phyloP scores from a whole-genome alignment of 306 rosid genomes.

The Cucurbita argyrosperma region DNA sequence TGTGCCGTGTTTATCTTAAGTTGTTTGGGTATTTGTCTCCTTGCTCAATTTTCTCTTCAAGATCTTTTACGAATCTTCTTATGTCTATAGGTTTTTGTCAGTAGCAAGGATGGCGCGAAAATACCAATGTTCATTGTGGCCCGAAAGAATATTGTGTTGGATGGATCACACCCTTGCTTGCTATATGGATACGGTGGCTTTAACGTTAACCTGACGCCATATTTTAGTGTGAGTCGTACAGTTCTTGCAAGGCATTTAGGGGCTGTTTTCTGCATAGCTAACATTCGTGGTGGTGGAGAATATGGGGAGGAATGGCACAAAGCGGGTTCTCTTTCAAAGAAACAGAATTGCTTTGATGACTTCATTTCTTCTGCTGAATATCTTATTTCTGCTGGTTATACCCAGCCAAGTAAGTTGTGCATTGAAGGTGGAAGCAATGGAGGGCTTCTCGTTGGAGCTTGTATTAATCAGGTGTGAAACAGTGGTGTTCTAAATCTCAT shows the following conservation, averaged over 20 bases:
- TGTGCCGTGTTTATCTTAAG: neutral
- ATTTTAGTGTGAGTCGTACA: slow-evolving; percentile 56
- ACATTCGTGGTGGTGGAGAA: slow-evolving; percentile 98
- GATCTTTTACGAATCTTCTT: neutral
- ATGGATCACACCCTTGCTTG: slow-evolving; percentile 92
- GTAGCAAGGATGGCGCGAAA: slow-evolving; percentile 75
- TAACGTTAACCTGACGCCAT: slow-evolving; percentile 62
- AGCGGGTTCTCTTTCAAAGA: slow-evolving; percentile 75
- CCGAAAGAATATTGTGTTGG: slow-evolving; percentile 48
- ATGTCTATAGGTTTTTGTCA: slow-evolving; percentile 52
- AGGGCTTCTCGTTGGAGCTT: slow-evolving; percentile 88
- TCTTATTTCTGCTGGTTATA: slow-evolving; percentile 68
- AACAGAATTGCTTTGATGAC: slow-evolving; percentile 93
- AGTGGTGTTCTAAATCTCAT: neutral
- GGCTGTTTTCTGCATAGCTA: slow-evolving; percentile 64
- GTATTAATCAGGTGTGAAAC: slow-evolving; percentile 64
- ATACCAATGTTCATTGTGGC: slow-evolving; percentile 74
- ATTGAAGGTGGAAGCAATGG: slow-evolving; percentile 98
- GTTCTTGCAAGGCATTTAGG: slow-evolving; percentile 70
- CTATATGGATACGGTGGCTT: slow-evolving; percentile 89
- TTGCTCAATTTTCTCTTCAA: neutral
- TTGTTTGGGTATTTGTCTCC: neutral
- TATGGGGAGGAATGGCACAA: slow-evolving; percentile 99
- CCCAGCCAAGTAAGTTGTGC: slow-evolving; percentile 68
- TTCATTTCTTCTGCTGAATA: slow-evolving; percentile 86